A percentile compares a stretch with the other conserved stretches of the same genome.
These are phyloP conservation scores for Melampsora occidentalis DNA, from an alignment of 1,284 basidiomycete species.

Conservation along the genomic window DNA sequence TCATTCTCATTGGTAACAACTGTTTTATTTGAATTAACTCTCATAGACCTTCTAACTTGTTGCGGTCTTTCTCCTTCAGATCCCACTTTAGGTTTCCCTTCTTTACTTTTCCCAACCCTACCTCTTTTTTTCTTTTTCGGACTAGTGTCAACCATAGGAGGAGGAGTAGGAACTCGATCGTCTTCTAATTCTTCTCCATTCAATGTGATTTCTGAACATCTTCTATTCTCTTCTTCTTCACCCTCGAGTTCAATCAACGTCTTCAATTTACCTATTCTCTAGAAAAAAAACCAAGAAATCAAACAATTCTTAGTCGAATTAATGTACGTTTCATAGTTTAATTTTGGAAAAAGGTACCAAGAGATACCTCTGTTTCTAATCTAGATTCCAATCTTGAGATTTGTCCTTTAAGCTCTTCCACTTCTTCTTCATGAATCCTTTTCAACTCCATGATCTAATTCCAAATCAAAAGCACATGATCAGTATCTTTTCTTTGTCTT, in stretches of 20 bases:
- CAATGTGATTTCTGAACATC: constrained; percentile 25
- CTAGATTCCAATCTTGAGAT: neutral
- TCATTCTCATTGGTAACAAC: no score
- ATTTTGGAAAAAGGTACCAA: neutral
- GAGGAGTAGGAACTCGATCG: no score
- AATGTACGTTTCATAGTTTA: no score
- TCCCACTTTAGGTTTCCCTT: no score
- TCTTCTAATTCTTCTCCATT: constrained; percentile 10
- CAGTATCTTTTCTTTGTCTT: neutral
- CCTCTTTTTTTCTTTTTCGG: no score
- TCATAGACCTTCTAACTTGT: no score
- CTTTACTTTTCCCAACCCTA: no score
- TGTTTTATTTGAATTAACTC: no score
- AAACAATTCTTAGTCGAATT: no score
- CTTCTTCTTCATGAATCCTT: neutral
- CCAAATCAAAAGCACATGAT: neutral
- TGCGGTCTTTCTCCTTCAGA: no score
- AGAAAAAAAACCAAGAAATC: neutral
- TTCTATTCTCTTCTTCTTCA: constrained; percentile 7
- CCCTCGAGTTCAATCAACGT: neutral
- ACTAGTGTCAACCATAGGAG: no score
- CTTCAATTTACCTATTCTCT: neutral
- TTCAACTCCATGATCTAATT: neutral
- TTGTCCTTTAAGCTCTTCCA: neutral
- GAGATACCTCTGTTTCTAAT: neutral